Evolutionary conservation across 352 stramenopile genomes (phyloP).

Genomic region (Peronospora farinosa): DNA sequence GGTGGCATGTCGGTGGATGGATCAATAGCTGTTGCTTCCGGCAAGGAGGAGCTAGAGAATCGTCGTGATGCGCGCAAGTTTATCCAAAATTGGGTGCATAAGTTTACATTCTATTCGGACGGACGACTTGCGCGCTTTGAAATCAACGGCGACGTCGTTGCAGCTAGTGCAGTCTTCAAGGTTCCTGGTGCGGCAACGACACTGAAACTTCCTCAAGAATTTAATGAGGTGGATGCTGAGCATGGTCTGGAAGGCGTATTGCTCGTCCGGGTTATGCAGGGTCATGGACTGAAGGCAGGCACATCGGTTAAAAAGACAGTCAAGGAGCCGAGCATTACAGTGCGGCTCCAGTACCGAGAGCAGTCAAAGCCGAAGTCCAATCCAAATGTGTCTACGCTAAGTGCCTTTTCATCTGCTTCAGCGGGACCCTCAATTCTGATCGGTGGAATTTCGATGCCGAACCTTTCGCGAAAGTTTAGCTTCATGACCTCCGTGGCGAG

Average conservation of each 20-base stretch:
- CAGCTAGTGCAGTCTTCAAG: slow-evolving; percentile 82
- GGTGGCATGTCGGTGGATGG: slow-evolving; percentile 77
- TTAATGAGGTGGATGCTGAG: slow-evolving; percentile 82
- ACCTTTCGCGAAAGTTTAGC: slow-evolving; percentile 69
- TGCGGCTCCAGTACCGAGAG: slow-evolving; percentile 58
- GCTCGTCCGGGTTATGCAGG: slow-evolving; percentile 77
- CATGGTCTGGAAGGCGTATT: slow-evolving; percentile 60
- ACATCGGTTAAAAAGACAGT: slow-evolving; percentile 60
- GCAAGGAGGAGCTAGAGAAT: slow-evolving; percentile 85
- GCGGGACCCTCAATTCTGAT: slow-evolving; percentile 27
- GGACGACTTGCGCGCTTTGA: slow-evolving; percentile 80
- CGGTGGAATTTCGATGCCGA: slow-evolving; percentile 59
- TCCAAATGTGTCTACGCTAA: slow-evolving; percentile 22
- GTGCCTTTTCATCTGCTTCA: slow-evolving; percentile 17
- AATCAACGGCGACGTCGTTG: slow-evolving; percentile 84
- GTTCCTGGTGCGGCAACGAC: slow-evolving; percentile 77
- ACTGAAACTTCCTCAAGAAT: slow-evolving; percentile 82
- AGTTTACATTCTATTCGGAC: slow-evolving; percentile 85
- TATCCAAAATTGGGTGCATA: slow-evolving; percentile 87
- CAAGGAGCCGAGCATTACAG: slow-evolving; percentile 57
- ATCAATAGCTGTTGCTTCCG: slow-evolving; percentile 73
- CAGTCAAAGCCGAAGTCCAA: slow-evolving; percentile 36
- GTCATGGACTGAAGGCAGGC: slow-evolving; percentile 66
- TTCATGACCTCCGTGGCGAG: slow-evolving; percentile 48
- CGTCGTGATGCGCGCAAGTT: slow-evolving; percentile 77